Evolutionary conservation across 2,329 filamentous ascomycete species (phyloP).

Genomic region (Sphaerulina vaccinii): DNA sequence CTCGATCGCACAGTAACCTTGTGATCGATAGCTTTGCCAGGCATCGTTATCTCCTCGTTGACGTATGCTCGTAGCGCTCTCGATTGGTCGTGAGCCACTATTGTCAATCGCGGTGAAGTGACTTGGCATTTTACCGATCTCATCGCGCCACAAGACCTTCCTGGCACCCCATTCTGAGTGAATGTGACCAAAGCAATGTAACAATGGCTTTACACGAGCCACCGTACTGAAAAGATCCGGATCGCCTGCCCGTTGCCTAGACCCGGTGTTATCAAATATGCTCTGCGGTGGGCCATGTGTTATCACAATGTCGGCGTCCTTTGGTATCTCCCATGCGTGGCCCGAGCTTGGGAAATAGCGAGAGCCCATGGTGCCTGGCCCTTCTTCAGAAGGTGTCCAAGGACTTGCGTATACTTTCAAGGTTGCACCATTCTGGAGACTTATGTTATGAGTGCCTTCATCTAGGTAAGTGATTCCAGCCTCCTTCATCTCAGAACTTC

Average conservation of each 20-base stretch:
- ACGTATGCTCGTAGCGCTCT: conserved; percentile 21
- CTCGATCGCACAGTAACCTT: neutral
- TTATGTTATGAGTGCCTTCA: conserved; percentile 52
- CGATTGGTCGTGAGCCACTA: conserved; percentile 40
- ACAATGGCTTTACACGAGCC: conserved; percentile 49
- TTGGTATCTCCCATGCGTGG: conserved; percentile 36
- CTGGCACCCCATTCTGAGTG: conserved; percentile 55
- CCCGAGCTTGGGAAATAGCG: conserved; percentile 35
- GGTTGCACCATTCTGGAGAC: conserved; percentile 49
- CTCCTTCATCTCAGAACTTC: conserved; percentile 35
- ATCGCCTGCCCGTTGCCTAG: conserved; percentile 52
- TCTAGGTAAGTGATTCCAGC: conserved; percentile 57
- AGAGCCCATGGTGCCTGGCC: conserved; percentile 48
- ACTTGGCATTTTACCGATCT: conserved; percentile 25
- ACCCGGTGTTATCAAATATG: conserved; percentile 48
- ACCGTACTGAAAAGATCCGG: conserved; percentile 54
- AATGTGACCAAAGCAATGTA: conserved; percentile 66
- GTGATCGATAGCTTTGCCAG: neutral
- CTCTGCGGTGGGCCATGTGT: conserved; percentile 60
- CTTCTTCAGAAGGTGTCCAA: conserved; percentile 53
- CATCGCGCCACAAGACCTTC: conserved; percentile 41
- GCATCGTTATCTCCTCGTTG: neutral
- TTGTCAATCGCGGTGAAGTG: conserved; percentile 52
- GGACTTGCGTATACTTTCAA: conserved; percentile 55
- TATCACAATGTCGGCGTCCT: conserved; percentile 55